A percentile compares a stretch with the other conserved stretches of the same genome.
Evolutionary conservation across 2,329 filamentous ascomycete species (phyloP).

Genomic region (Aspergillus viridinutans): DNA sequence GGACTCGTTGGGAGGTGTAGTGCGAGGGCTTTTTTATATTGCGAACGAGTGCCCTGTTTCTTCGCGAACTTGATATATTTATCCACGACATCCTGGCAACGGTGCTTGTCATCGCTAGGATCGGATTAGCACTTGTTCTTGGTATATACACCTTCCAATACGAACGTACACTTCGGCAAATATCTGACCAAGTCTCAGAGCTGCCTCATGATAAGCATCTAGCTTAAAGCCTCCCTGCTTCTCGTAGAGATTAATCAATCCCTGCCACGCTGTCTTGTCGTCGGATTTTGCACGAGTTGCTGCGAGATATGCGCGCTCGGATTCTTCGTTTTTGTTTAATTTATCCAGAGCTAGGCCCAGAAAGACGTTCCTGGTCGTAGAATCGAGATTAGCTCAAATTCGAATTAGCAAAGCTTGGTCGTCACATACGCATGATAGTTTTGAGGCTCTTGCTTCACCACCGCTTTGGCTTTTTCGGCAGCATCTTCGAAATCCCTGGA

Average conservation of each 20-base stretch:
- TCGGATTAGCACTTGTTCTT: slow-evolving; percentile 11
- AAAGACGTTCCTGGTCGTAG: slow-evolving; percentile 66
- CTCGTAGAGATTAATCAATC: slow-evolving; percentile 80
- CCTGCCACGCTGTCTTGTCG: slow-evolving; percentile 87
- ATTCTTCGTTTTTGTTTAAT: slow-evolving; percentile 63
- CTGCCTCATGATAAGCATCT: slow-evolving; percentile 68
- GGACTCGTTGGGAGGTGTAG: slow-evolving; percentile 75
- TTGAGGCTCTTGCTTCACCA: slow-evolving; percentile 67
- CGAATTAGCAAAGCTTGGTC: not conserved
- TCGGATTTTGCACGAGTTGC: slow-evolving; percentile 68
- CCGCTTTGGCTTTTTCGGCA: slow-evolving; percentile 61
- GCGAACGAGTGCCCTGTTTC: slow-evolving; percentile 64
- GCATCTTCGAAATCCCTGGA: slow-evolving; percentile 75
- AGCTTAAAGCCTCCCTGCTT: slow-evolving; percentile 67
- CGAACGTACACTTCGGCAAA: slow-evolving; percentile 59
- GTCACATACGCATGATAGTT: slow-evolving; percentile 73
- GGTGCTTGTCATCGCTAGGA: slow-evolving; percentile 53
- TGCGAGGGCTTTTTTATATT: slow-evolving; percentile 72
- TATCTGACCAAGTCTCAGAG: slow-evolving; percentile 68
- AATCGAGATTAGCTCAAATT: slow-evolving; percentile 9
- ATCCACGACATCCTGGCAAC: slow-evolving; percentile 64
- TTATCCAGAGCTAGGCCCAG: slow-evolving; percentile 81
- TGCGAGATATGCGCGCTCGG: slow-evolving; percentile 70
- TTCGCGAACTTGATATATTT: slow-evolving; percentile 74
- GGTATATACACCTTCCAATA: not conserved